Evolutionary conservation across 2,329 filamentous ascomycete species (phyloP).

Genomic region (Cordyceps cicadae): DNA sequence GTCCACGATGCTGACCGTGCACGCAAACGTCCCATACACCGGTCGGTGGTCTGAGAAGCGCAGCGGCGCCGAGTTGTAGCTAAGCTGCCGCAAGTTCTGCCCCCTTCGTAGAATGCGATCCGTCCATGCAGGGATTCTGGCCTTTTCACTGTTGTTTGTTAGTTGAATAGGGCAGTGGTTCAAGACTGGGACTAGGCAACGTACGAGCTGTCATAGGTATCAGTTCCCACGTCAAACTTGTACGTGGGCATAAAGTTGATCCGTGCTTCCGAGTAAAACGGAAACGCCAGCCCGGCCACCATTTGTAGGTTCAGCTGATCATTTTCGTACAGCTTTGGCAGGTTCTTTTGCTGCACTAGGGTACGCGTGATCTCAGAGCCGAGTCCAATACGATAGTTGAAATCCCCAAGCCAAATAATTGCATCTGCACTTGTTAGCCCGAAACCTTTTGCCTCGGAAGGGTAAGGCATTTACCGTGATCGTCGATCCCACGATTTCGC

Average conservation of each 20-base stretch:
- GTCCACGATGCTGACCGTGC: constrained; percentile 72
- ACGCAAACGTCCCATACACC: constrained; percentile 83
- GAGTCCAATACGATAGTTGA: constrained; percentile 94
- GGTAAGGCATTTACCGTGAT: constrained; percentile 56
- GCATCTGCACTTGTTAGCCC: constrained; percentile 40
- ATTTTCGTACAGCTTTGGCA: constrained; percentile 78
- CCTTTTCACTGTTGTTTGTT: constrained; percentile 58
- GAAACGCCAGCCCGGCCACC: constrained; percentile 84
- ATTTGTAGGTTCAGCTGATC: constrained; percentile 96
- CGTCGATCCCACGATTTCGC: constrained; percentile 79
- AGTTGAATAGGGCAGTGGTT: background rate
- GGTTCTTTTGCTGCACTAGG: constrained; percentile 62
- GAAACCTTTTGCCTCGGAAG: no score
- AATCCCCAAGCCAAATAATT: constrained; percentile 93
- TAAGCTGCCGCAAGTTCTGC: constrained; percentile 67
- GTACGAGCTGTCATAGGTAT: constrained; percentile 85
- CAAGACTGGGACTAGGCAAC: constrained; percentile 24
- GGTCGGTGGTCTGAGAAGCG: constrained; percentile 94
- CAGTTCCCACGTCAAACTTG: constrained; percentile 84
- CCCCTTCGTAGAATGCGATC: constrained; percentile 88
- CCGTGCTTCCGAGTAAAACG: constrained; percentile 80
- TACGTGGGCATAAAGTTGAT: constrained; percentile 92
- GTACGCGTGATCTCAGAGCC: constrained; percentile 68
- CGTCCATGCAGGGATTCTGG: constrained; percentile 93
- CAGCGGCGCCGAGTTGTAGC: constrained; percentile 75